phyloP scores from a whole-genome alignment of 164 flowering plant species.

The Nymphaea thermarum region DNA sequence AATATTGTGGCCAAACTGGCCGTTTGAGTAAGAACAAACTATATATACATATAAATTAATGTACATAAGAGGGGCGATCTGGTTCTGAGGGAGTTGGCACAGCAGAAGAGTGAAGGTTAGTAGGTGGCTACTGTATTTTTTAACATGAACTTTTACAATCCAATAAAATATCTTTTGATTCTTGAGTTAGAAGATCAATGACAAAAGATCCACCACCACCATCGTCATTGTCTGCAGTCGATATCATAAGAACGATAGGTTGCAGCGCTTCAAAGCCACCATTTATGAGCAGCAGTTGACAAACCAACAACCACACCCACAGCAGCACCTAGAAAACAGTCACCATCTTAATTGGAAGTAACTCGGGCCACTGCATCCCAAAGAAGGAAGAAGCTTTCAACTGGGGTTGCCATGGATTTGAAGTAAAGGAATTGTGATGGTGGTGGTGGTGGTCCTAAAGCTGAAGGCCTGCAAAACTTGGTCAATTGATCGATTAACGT shows the following conservation, averaged over 20 bases:
- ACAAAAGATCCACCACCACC: not conserved
- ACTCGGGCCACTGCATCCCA: no score
- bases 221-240: not conserved
- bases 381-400: no score
- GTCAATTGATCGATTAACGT: not conserved
- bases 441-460: not conserved
- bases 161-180: no score
- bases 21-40: no score
- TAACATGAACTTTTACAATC: no score
- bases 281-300: not conserved
- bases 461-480: not conserved
- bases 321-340: not conserved
- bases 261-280: not conserved
- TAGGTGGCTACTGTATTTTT: no score
- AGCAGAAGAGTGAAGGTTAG: no score
- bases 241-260: not conserved
- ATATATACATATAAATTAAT: no score
- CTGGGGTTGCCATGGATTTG: not conserved
- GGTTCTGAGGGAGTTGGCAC: no score
- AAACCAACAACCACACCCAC: not conserved
- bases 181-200: no score
- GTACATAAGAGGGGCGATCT: no score
- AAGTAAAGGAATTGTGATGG: not conserved
- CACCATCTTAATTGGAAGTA: not conserved
- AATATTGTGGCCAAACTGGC: no score